phyloP scores from a whole-genome alignment of 2,329 filamentous ascomycete genomes.

The Diaporthe ilicicola region DNA sequence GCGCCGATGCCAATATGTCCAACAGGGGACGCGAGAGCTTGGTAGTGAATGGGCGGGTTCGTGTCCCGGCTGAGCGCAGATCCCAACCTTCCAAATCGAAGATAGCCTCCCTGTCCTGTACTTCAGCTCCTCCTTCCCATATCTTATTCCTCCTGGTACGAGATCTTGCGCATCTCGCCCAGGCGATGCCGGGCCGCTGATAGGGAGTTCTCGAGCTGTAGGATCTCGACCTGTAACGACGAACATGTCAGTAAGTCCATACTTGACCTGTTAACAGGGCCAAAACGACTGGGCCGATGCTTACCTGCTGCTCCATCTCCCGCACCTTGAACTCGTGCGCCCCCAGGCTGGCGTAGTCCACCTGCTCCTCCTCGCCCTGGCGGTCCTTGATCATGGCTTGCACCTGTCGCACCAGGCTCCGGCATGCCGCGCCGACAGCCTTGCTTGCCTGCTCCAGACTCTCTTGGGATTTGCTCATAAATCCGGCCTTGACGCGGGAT shows the following conservation, averaged over 20 bases:
- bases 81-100: neutral
- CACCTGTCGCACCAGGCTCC: conserved; percentile 88
- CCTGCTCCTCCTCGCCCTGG: conserved; percentile 79
- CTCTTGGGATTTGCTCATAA: conserved; percentile 98
- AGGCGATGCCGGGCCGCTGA: conserved; percentile 81
- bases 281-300: conserved; percentile 41
- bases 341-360: conserved; percentile 89
- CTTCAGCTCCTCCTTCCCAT: neutral
- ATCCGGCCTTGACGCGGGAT: conserved; percentile 93
- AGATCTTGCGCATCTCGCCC: conserved; percentile 98
- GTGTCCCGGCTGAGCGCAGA: neutral
- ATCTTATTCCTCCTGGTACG: conserved; percentile 79
- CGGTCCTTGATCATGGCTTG: conserved; percentile 93
- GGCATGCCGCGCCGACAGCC: conserved; percentile 88
- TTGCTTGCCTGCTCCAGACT: conserved; percentile 89
- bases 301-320: conserved; percentile 99
- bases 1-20: neutral
- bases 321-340: conserved; percentile 97
- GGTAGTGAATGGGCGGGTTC: neutral
- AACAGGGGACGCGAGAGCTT: neutral
- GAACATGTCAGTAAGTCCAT: neutral
- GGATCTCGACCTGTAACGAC: conserved; percentile 84
- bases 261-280: neutral
- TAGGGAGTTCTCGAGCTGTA: conserved; percentile 91
- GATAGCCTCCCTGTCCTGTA: neutral